A percentile compares a stretch with the other conserved stretches of the same genome.
These are phyloP conservation scores for Globisporangium acanthophoron DNA, from an alignment of 352 stramenopile species.

Conservation along the genomic window DNA sequence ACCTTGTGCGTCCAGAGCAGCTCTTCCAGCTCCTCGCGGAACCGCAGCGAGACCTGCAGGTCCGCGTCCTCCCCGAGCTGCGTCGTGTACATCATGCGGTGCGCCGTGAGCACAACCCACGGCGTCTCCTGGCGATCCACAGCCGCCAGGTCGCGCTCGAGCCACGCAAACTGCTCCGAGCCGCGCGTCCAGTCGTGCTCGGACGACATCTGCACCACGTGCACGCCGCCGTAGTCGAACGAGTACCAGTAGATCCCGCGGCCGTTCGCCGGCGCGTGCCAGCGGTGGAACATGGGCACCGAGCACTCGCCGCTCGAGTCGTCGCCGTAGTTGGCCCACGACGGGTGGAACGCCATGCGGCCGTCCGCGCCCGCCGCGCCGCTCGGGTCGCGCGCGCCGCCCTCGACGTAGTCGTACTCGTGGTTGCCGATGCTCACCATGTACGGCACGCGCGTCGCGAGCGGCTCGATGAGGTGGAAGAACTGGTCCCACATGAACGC, in stretches of 20 bases:
- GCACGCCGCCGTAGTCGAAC: constrained; percentile 83
- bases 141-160: constrained; percentile 73
- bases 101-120: constrained; percentile 89
- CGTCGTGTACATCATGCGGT: constrained; percentile 90
- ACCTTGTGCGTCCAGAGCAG: constrained; percentile 86
- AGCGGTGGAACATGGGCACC: constrained; percentile 74
- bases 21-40: constrained; percentile 88
- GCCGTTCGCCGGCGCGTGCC: constrained; percentile 51
- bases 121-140: constrained; percentile 86
- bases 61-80: constrained; percentile 64
- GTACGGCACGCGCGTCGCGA: constrained; percentile 53
- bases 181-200: constrained; percentile 87
- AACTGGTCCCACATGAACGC: constrained; percentile 55
- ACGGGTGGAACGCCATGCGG: constrained; percentile 27
- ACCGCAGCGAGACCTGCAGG: constrained; percentile 59
- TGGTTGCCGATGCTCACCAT: constrained; percentile 56
- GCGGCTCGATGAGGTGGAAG: constrained; percentile 53
- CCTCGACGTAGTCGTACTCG: constrained; percentile 54
- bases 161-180: constrained; percentile 85
- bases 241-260: constrained; percentile 85
- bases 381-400: constrained; percentile 52
- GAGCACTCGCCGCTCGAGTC: constrained; percentile 74
- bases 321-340: constrained; percentile 63
- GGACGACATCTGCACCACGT: constrained; percentile 89
- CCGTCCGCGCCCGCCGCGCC: constrained; percentile 38